Conservation (phyloP, 139 green algal species). For the Klebsormidium nitens region DNA sequence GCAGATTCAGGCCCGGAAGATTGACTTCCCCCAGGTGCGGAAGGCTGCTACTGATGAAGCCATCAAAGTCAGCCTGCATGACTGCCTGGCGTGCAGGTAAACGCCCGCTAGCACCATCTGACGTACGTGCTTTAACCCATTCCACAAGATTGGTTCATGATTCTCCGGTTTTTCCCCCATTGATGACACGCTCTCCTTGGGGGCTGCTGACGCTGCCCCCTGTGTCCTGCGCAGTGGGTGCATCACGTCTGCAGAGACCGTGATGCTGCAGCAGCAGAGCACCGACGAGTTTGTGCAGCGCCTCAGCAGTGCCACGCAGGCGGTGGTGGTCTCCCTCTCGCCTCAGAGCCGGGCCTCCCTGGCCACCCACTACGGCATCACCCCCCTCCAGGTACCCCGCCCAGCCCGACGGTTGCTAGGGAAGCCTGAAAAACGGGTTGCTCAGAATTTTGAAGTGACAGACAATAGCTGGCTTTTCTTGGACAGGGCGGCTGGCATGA, state of each 20-base stretch:
- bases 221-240: slow-evolving; percentile 83
- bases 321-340: slow-evolving; percentile 80
- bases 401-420: too few species aligned
- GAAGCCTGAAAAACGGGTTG: too few species aligned
- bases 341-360: slow-evolving; percentile 72
- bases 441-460: too few species aligned
- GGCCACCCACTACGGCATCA: slow-evolving; percentile 47
- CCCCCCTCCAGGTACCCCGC: slow-evolving; percentile 33
- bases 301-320: slow-evolving; percentile 26
- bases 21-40: slow-evolving; percentile 8
- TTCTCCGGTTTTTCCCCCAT: too few species aligned
- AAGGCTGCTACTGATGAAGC: slow-evolving; percentile 32
- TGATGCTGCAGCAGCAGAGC: slow-evolving; percentile 90
- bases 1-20: not conserved
- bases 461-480: too few species aligned
- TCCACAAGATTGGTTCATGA: too few species aligned
- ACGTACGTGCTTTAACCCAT: too few species aligned
- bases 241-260: slow-evolving; percentile 89
- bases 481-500: too few species aligned
- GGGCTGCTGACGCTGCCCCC: too few species aligned
- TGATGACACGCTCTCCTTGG: too few species aligned
- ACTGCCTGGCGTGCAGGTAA: slow-evolving; percentile 90
- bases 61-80: slow-evolving; percentile 86
- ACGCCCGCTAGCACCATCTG: too few species aligned
- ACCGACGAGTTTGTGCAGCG: slow-evolving; percentile 61